These are phyloP conservation scores for Aspergillus proliferans DNA, from an alignment of 2,329 filamentous ascomycete species.

Conservation along the genomic window DNA sequence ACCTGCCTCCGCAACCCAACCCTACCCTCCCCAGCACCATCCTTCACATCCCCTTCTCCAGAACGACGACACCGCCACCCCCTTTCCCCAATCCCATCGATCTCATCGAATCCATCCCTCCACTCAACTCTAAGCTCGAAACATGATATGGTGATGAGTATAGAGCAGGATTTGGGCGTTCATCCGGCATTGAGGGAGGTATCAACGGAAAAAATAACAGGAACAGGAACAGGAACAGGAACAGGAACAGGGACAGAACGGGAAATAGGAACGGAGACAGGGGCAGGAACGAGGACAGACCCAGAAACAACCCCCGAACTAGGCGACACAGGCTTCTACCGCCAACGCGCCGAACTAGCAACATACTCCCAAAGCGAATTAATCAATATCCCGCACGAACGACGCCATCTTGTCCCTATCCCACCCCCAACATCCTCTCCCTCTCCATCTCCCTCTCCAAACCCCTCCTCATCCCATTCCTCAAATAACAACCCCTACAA, in stretches of 20 bases:
- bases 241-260: no score
- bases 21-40: background rate
- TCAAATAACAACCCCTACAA: background rate
- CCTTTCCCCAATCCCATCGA: background rate
- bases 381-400: conserved; percentile 19
- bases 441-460: background rate
- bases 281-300: background rate
- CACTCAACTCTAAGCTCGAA: no score
- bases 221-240: no score
- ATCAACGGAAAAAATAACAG: no score
- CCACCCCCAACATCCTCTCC: background rate
- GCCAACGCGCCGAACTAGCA: conserved; percentile 20
- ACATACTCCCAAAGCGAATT: conserved; percentile 19
- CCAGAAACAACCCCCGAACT: conserved; percentile 16
- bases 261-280: background rate
- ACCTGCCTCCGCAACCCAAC: background rate
- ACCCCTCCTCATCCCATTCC: background rate
- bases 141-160: no score
- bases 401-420: background rate
- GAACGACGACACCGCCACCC: background rate
- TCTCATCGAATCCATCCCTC: background rate
- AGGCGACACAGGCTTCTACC: conserved; percentile 23
- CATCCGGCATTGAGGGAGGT: no score
- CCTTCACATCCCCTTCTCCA: background rate
- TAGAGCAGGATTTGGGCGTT: no score